Evolutionary conservation across 352 stramenopile genomes (phyloP).

Genomic region (Thraustochytrium sp.): DNA sequence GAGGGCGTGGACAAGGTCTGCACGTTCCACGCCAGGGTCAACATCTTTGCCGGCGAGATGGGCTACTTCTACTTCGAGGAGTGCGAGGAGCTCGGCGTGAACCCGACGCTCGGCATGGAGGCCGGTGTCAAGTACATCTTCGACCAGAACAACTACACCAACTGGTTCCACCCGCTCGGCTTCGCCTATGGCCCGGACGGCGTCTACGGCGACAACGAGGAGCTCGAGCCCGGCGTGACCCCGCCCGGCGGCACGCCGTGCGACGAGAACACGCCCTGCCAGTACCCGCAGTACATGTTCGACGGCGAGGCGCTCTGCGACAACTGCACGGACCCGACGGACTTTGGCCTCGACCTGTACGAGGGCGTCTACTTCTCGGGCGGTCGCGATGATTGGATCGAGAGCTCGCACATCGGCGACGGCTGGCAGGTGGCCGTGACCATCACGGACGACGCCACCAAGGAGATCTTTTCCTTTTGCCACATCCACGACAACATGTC

Average conservation of each 20-base stretch:
- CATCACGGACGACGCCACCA: slow-evolving; percentile 52
- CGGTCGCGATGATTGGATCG: slow-evolving; percentile 56
- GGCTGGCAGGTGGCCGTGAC: slow-evolving; percentile 56
- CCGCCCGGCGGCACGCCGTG: slow-evolving; percentile 20
- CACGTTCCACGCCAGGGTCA: slow-evolving; percentile 17
- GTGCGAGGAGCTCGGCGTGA: slow-evolving; percentile 41
- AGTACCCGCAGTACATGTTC: slow-evolving; percentile 53
- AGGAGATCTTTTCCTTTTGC: slow-evolving; percentile 70
- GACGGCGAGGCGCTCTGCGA: slow-evolving; percentile 50
- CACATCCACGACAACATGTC: slow-evolving; percentile 62
- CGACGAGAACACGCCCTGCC: slow-evolving; percentile 43
- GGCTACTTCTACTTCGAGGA: slow-evolving; percentile 50
- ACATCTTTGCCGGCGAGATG: slow-evolving; percentile 44
- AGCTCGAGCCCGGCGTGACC: slow-evolving; percentile 55
- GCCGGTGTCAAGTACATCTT: slow-evolving; percentile 61
- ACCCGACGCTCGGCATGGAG: slow-evolving; percentile 61
- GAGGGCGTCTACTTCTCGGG: slow-evolving; percentile 60
- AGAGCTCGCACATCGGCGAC: too few species aligned
- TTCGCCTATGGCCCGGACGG: slow-evolving; percentile 61
- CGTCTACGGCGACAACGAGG: slow-evolving; percentile 53
- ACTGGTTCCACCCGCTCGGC: slow-evolving; percentile 59
- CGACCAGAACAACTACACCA: slow-evolving; percentile 55
- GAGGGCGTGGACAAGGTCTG: background rate
- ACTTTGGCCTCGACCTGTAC: slow-evolving; percentile 63
- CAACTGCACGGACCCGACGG: slow-evolving; percentile 48